Conservation (phyloP, 2,329 filamentous ascomycete genomes). For the Cercospora zeae-maydis region DNA sequence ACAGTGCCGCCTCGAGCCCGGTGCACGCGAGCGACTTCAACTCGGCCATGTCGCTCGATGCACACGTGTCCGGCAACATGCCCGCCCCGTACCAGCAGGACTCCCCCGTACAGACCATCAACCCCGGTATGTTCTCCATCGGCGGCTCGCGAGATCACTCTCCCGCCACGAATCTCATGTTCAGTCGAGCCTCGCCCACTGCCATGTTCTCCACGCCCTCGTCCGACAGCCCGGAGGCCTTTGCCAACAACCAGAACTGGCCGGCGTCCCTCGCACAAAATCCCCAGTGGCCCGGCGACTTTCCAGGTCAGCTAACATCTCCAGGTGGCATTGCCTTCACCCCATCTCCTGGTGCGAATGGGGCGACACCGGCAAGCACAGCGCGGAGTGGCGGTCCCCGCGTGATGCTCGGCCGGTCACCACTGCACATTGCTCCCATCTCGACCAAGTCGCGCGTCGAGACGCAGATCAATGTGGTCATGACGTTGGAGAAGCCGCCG, state of each 20-base stretch:
- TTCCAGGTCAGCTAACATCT: constrained; percentile 33
- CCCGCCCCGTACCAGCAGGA: constrained; percentile 27
- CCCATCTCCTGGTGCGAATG: constrained; percentile 36
- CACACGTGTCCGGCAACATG: constrained; percentile 22
- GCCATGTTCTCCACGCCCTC: constrained; percentile 39
- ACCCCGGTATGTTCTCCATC: constrained; percentile 35
- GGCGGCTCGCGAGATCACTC: constrained; percentile 33
- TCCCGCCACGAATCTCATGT: constrained; percentile 31
- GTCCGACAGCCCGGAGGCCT: constrained; percentile 36
- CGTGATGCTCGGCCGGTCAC: constrained; percentile 27
- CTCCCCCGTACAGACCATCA: constrained; percentile 36
- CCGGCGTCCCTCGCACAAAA: constrained; percentile 30
- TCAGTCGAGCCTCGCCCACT: constrained; percentile 34
- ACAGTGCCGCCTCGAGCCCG: constrained; percentile 58
- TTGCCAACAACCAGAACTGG: constrained; percentile 30
- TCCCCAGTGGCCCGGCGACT: constrained; percentile 35
- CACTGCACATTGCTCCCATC: constrained; percentile 38
- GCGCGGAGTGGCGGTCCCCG: constrained; percentile 17
- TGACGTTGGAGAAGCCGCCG: constrained; percentile 74
- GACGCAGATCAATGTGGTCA: constrained; percentile 86
- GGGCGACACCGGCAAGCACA: constrained; percentile 23
- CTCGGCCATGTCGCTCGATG: constrained; percentile 31
- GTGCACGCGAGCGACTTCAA: constrained; percentile 31
- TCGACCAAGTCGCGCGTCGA: constrained; percentile 80
- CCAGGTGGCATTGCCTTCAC: constrained; percentile 35